Evolutionary conservation across 108 stramenopile species (phyloP), one percentile per base, ranked within the genome.

Genomic region (Epipyxis sp.): DNA sequence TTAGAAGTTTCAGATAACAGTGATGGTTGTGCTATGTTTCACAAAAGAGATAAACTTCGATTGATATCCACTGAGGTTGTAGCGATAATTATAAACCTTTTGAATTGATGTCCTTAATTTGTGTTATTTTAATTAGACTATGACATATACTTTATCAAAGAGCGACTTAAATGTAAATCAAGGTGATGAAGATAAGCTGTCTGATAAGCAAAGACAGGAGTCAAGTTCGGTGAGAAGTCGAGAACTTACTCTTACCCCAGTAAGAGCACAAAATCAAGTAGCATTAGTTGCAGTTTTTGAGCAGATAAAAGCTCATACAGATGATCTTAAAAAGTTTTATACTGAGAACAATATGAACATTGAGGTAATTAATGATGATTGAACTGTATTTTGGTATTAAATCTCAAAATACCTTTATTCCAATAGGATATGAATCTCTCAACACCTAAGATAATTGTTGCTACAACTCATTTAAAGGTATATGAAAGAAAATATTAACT

Each of bases 241-340:
- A n/a, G n/a, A n/a, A n/a, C n/a, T n/a, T n/a, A n/a, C n/a, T n/a
- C n/a, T n/a, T n/a, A 37, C 35, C 25, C 10, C 25, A 37, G 10
- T 65, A 25, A 16, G 61, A 65, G 10, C 61, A 35, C 61, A 65
- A 25, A 65, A 65, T 37, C 61, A 65, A 65, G 61, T 65, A 10
- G 61, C 61, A 6, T 6, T 65, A 32, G 35, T 65, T 37, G 6
- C 34, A 20, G 46, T 50, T 50, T 50, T 50, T 20, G 13, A 50
- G 6, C n/a, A n/a, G n/a, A n/a, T n/a, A n/a, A n/a, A n/a, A n/a
- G n/a, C n/a, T n/a, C n/a, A n/a, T n/a, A n/a, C n/a, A n/a, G n/a
- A n/a, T n/a, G n/a, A n/a, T n/a, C n/a, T n/a, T n/a, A n/a, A n/a
- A n/a, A n/a, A n/a, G n/a, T n/a, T n/a, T n/a, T n/a, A n/a, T n/a